Conservation (phyloP, 768 basidiomycete species). For the Mrakia hoshinonis region DNA sequence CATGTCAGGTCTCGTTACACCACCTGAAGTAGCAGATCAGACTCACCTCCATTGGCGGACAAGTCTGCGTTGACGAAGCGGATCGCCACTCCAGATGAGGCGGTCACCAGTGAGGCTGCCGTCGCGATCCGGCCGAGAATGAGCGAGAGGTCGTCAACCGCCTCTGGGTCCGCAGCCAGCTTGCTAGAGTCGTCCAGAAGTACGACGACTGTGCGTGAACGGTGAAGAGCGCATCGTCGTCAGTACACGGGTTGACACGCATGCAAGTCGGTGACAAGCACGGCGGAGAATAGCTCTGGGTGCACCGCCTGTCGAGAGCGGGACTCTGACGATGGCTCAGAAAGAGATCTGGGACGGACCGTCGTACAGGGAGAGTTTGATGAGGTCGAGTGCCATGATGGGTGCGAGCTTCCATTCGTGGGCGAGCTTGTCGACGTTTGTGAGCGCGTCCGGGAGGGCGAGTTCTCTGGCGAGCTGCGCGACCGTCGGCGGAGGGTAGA, state of each 20-base stretch:
- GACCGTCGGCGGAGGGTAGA: conserved; percentile 1
- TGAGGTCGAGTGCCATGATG: not conserved
- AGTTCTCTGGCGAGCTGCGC: not conserved
- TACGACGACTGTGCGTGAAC: not conserved
- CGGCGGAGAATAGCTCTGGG: too few relatives aligned
- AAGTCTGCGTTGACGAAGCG: not conserved
- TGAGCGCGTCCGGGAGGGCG: not conserved
- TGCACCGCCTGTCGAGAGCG: too few relatives aligned
- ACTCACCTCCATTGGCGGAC: not conserved
- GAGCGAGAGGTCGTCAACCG: not conserved
- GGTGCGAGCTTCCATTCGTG: not conserved
- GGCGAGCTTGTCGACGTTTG: not conserved
- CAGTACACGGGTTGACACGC: not conserved
- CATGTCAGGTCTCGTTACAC: too few relatives aligned
- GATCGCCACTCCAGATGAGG: not conserved
- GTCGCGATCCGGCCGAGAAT: not conserved
- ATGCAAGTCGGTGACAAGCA: too few relatives aligned
- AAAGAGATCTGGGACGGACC: not conserved
- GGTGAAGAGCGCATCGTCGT: not conserved
- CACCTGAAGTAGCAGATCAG: not conserved
- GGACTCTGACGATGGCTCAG: not conserved
- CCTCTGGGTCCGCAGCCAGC: not conserved
- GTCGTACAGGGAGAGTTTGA: not conserved
- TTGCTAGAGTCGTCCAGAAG: not conserved
- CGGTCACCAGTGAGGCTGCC: not conserved